Conservation (phyloP, 2,329 filamentous ascomycete species). For the Stagonosporopsis chrysanthemi region DNA sequence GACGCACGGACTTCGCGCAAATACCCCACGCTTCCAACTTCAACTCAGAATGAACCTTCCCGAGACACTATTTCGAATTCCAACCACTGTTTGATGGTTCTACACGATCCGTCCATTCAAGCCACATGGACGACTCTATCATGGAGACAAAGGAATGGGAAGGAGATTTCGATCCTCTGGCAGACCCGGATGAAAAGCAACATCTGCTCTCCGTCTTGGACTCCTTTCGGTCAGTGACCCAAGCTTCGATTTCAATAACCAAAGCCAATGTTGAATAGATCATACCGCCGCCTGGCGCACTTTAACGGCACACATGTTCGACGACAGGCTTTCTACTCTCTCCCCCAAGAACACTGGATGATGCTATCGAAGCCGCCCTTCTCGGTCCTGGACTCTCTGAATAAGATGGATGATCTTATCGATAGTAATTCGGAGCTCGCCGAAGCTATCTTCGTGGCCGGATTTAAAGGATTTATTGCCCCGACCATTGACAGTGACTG, state of each 20-base stretch:
- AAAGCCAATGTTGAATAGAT: conserved; percentile 57
- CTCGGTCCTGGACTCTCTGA: conserved; percentile 79
- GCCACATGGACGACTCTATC: conserved; percentile 1
- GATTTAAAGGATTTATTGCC: conserved; percentile 46
- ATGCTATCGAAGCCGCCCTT: conserved; percentile 83
- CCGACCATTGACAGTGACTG: conserved; percentile 43
- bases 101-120: not conserved
- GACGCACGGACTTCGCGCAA: conserved; percentile 8
- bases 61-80: too few relatives aligned
- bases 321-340: conserved; percentile 89
- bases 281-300: conserved; percentile 85
- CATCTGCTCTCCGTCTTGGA: conserved; percentile 85
- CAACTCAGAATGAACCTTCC: not conserved
- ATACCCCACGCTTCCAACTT: conserved; percentile 14
- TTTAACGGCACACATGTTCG: conserved; percentile 90
- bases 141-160: conserved; percentile 58
- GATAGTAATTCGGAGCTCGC: conserved; percentile 86
- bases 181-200: conserved; percentile 79
- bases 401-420: conserved; percentile 84
- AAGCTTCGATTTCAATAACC: not conserved
- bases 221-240: conserved; percentile 79
- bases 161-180: conserved; percentile 69
- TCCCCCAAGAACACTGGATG: conserved; percentile 83
- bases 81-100: not conserved
- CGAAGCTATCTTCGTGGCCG: conserved; percentile 72